A percentile compares a stretch with the other conserved stretches of the same genome.
Conservation (phyloP, 345 rosid species). For the Salix viminalis region DNA sequence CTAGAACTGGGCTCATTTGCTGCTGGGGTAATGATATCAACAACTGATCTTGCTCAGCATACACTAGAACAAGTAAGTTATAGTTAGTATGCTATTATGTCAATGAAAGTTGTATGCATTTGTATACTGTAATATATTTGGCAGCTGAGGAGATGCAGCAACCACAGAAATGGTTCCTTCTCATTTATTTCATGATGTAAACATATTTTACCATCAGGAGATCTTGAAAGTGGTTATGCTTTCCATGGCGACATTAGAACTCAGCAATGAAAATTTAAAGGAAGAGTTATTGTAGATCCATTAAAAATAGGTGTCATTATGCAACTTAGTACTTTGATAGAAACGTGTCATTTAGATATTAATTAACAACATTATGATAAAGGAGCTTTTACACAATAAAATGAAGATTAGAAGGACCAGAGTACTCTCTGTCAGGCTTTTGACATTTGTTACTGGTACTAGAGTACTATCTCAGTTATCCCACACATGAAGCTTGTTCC, state of each 20-base stretch:
- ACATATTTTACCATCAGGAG: background rate
- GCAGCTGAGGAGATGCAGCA: background rate
- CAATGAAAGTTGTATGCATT: background rate
- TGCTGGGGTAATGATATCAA: slow-evolving; percentile 98
- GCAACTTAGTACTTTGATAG: no score
- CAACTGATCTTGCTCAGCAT: slow-evolving; percentile 91
- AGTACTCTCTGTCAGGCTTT: background rate
- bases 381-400: no score
- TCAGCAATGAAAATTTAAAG: no score
- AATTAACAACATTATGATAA: no score
- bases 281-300: no score
- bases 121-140: background rate
- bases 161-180: background rate
- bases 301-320: no score
- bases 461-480: background rate
- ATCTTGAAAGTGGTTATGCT: background rate
- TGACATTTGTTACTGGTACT: background rate
- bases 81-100: background rate
- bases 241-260: background rate
- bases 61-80: slow-evolving; percentile 81
- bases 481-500: slow-evolving; percentile 3
- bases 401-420: no score
- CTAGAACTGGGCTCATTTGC: slow-evolving; percentile 98
- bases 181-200: background rate
- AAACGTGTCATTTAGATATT: no score